A percentile compares a stretch with the other conserved stretches of the same genome.
phyloP scores from a whole-genome alignment of 1,284 basidiomycete genomes.

The Marasmius oreades region DNA sequence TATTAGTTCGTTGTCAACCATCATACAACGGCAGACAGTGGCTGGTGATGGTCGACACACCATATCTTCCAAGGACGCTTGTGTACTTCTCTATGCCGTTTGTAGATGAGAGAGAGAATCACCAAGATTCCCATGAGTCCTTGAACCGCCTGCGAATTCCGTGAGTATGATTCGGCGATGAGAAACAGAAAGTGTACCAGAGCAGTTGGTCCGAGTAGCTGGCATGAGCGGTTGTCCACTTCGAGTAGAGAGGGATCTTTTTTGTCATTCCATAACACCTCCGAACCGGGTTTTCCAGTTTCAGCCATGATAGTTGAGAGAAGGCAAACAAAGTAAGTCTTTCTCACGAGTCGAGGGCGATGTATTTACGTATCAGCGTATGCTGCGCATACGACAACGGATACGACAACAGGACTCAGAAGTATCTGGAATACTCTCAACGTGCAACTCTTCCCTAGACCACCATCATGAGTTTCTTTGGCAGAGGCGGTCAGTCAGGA shows the following conservation, averaged over 20 bases:
- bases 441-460: neutral
- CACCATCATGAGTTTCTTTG: conserved; percentile 47
- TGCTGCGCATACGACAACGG: neutral
- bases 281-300: neutral
- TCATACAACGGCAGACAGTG: conserved; percentile 6
- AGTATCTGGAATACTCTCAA: neutral
- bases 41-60: conserved; percentile 36
- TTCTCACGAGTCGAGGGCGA: neutral
- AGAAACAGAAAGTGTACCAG: conserved; percentile 39
- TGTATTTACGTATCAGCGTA: neutral
- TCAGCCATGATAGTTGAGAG: neutral
- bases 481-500: conserved; percentile 33
- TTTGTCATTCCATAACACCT: neutral
- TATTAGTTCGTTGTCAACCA: conserved; percentile 24
- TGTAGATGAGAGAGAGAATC: conserved; percentile 81
- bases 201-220: conserved; percentile 64
- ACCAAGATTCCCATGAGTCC: conserved; percentile 87
- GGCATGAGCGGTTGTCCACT: conserved; percentile 59
- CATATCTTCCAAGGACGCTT: conserved; percentile 93
- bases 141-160: conserved; percentile 62
- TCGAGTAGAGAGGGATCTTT: conserved; percentile 34
- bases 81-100: conserved; percentile 82
- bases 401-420: neutral
- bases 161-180: conserved; percentile 13
- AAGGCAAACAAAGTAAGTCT: neutral